phyloP scores from a whole-genome alignment of 345 rosid genomes.

The Linum usitatissimum region DNA sequence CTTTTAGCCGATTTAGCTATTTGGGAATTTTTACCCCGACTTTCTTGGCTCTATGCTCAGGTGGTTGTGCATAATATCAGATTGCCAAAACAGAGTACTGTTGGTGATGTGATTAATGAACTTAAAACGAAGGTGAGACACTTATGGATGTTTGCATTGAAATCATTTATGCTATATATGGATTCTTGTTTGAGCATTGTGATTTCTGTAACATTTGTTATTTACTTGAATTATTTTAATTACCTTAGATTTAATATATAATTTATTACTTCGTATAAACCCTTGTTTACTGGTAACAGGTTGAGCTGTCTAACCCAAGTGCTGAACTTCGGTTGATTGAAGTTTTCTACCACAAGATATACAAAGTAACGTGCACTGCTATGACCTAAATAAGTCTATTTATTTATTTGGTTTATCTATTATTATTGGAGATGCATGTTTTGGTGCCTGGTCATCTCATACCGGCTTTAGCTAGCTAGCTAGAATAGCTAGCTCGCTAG shows the following conservation, averaged over 20 bases:
- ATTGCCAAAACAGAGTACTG: constrained; percentile 86
- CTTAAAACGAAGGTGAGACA: constrained; percentile 64
- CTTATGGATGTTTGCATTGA: neutral
- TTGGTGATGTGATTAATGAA: constrained; percentile 82
- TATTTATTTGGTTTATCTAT: neutral
- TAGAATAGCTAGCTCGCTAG: too few relatives aligned
- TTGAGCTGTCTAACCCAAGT: constrained; percentile 74
- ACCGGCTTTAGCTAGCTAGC: too few relatives aligned
- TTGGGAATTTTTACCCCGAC: constrained; percentile 8
- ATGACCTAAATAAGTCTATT: too few relatives aligned
- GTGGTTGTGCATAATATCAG: constrained; percentile 74
- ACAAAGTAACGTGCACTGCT: constrained; percentile 42
- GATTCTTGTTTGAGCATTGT: neutral
- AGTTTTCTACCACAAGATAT: constrained; percentile 88
- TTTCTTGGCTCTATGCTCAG: constrained; percentile 30
- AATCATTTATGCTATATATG: neutral
- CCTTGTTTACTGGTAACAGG: constrained; percentile 33
- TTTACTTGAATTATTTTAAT: neutral
- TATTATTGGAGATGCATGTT: neutral
- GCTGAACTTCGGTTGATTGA: constrained; percentile 91
- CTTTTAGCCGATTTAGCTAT: neutral
- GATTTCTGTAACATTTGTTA: neutral
- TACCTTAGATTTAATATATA: neutral
- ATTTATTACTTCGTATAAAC: neutral
- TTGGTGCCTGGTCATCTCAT: neutral